Percentiles rank a stretch among this genome's conserved stretches.
These are phyloP conservation scores for Westerdykella aurantiaca DNA, from an alignment of 2,329 filamentous ascomycete species.

Conservation along the genomic window DNA sequence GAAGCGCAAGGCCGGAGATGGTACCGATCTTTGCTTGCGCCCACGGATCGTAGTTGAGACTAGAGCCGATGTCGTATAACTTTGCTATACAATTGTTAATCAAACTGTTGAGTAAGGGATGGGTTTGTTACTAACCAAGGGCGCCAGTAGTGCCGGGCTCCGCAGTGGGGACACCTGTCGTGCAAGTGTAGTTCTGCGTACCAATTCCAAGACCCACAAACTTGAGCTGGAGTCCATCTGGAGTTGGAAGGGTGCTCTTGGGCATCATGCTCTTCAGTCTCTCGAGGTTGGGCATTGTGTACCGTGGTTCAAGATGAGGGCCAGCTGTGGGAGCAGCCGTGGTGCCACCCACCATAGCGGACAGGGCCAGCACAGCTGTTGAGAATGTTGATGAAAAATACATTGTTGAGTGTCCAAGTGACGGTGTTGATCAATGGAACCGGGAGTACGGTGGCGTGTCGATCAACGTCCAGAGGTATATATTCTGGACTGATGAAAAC, in stretches of 20 bases:
- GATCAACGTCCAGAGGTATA: slow-evolving; percentile 2
- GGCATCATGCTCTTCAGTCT: slow-evolving; percentile 25
- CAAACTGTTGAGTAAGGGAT: not conserved
- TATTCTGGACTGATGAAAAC: not conserved
- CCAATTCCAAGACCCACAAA: slow-evolving; percentile 46
- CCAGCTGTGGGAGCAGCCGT: slow-evolving; percentile 9
- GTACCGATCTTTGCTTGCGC: slow-evolving; percentile 29
- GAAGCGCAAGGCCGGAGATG: slow-evolving; percentile 31
- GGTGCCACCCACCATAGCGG: slow-evolving; percentile 14
- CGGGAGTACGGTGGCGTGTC: not conserved
- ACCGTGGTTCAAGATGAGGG: slow-evolving; percentile 11
- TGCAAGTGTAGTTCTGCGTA: slow-evolving; percentile 51
- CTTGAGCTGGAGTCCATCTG: slow-evolving; percentile 35
- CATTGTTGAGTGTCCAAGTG: slow-evolving; percentile 18
- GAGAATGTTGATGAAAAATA: slow-evolving; percentile 20
- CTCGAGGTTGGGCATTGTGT: slow-evolving; percentile 12
- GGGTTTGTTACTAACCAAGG: slow-evolving; percentile 17
- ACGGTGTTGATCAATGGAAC: not conserved
- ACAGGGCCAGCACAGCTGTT: slow-evolving; percentile 17
- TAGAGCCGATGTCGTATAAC: slow-evolving; percentile 33
- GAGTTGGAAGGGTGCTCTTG: slow-evolving; percentile 23
- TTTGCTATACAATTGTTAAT: slow-evolving; percentile 22
- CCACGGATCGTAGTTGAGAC: slow-evolving; percentile 23
- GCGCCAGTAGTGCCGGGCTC: slow-evolving; percentile 31
- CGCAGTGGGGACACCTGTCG: slow-evolving; percentile 16